Base-by-base conservation (phyloP, 176 grass and related monocot genomes). In the Eleusine coracana region DNA sequence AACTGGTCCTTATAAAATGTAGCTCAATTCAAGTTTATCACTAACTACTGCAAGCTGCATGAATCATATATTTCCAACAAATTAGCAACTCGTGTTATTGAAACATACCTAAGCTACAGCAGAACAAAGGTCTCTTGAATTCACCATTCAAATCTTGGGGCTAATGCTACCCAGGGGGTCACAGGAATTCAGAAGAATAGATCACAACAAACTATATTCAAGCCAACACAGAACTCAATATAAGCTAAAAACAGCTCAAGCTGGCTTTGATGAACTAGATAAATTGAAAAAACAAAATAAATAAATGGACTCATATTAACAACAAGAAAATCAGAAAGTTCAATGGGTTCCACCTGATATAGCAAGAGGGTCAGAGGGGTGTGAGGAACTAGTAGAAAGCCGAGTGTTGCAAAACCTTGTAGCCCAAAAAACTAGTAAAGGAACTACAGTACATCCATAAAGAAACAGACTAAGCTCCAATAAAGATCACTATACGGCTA, bases 61-160 rank as follows among this genome's bases (percentile, higher is more conserved):
- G 25, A 85, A 63, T 48, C 41, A 39, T 20, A 36, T 9, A 13
- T 60, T 56, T 42, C 40, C 5, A 76, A 62, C 38, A 45, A 28
- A 34, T 10, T 45, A 36, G 2, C 27, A 69, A 60, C 44, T 70
- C 66, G 21, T 23, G 42, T 25, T 61, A 40, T 28, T 7, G 44
- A 50, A 49, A 78, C 20, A 63, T 71, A 61, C 5, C 74, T 66
- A 78, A 38, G 31, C 7, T 78, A 68, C 55, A 51, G 11, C n/a
- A 63, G 38, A 61, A 78, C 8, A 2, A 62, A 48, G 29, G 41
- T 3, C 34, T 49, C 18, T 39, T 52, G 13, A 28, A 61, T 13
- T 1, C 17, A 38, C 18, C 21, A 20, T 78, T 28, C 8, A 46
- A 7, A 48, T 78, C 55, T 61, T 62, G 21, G 52, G 52, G n/a